These are phyloP conservation scores for Citrus mangshanensis DNA, from an alignment of 345 rosid species.

Conservation along the genomic window DNA sequence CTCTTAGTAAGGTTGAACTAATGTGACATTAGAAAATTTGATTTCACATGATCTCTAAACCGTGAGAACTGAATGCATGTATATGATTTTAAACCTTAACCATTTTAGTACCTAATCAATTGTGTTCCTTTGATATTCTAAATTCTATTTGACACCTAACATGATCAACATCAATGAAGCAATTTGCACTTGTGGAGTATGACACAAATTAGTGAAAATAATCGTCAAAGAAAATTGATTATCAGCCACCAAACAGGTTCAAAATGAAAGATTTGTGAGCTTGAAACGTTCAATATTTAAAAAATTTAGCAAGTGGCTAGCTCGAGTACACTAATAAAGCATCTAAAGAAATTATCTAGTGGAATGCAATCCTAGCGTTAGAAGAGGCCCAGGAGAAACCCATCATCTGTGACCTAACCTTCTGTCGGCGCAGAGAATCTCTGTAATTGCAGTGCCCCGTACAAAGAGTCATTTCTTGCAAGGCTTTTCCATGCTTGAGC, in stretches of 20 bases:
- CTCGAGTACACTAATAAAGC: neutral
- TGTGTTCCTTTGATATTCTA: neutral
- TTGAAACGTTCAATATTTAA: neutral
- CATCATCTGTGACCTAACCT: constrained; percentile 66
- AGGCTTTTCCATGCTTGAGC: constrained; percentile 72
- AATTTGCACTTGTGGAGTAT: neutral
- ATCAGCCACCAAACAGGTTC: neutral
- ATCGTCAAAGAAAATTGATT: neutral
- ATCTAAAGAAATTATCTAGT: constrained; percentile 4
- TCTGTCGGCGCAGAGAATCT: constrained; percentile 58
- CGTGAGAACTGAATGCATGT: neutral
- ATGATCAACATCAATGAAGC: neutral
- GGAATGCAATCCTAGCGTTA: constrained; percentile 60
- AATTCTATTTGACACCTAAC: neutral
- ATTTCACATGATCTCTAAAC: neutral
- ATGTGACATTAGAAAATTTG: neutral
- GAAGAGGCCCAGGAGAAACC: constrained; percentile 78
- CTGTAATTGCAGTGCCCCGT: constrained; percentile 46
- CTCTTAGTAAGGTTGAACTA: neutral
- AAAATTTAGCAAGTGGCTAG: neutral
- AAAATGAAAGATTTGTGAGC: neutral
- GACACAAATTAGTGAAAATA: neutral
- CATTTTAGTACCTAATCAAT: neutral
- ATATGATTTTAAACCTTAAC: neutral
- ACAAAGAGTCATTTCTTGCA: constrained; percentile 66